A percentile compares a stretch with the other conserved stretches of the same genome.
Conservation (phyloP, 192 early-diverging fungal genomes). For the Dimargaris cristalligena region DNA sequence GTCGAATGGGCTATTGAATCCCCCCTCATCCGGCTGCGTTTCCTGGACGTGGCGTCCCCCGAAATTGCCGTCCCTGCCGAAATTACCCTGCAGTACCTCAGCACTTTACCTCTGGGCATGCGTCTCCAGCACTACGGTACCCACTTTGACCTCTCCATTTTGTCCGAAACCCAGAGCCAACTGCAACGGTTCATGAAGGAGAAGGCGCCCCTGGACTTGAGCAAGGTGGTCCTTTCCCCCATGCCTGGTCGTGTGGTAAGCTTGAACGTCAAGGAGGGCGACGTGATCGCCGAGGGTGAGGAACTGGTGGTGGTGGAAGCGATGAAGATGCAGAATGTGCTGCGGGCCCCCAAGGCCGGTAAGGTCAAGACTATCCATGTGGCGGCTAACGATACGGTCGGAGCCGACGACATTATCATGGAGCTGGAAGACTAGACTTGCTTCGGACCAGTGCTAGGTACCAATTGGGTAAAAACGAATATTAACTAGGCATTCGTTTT, state of each 20-base stretch:
- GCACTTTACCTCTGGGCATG: constrained; percentile 54
- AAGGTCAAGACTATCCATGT: constrained; percentile 64
- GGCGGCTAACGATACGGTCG: constrained; percentile 50
- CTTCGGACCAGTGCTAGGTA: too few species aligned
- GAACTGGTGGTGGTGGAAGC: constrained; percentile 84
- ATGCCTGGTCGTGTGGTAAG: constrained; percentile 87
- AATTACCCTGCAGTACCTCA: constrained; percentile 54
- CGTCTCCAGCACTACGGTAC: constrained; percentile 68
- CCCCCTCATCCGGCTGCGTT: constrained; percentile 40
- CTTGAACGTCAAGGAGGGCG: constrained; percentile 61
- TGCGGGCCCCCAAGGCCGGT: constrained; percentile 60
- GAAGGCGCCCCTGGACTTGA: constrained; percentile 52
- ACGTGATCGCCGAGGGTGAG: constrained; percentile 60
- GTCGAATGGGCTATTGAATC: constrained; percentile 59
- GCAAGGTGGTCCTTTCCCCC: constrained; percentile 57
- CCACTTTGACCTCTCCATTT: constrained; percentile 59
- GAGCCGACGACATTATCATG: constrained; percentile 58
- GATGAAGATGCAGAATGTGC: constrained; percentile 97
- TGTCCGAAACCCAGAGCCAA: constrained; percentile 40
- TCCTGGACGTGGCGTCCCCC: not conserved
- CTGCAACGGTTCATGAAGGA: constrained; percentile 56
- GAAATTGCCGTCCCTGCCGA: constrained; percentile 16
- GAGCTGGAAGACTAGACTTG: constrained; percentile 36
- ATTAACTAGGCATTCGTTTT: too few species aligned
- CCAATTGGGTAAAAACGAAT: too few species aligned